These are phyloP conservation scores for Acanthamoeba healyi DNA, from an alignment of 208 protist genomes.

Conservation along the genomic window DNA sequence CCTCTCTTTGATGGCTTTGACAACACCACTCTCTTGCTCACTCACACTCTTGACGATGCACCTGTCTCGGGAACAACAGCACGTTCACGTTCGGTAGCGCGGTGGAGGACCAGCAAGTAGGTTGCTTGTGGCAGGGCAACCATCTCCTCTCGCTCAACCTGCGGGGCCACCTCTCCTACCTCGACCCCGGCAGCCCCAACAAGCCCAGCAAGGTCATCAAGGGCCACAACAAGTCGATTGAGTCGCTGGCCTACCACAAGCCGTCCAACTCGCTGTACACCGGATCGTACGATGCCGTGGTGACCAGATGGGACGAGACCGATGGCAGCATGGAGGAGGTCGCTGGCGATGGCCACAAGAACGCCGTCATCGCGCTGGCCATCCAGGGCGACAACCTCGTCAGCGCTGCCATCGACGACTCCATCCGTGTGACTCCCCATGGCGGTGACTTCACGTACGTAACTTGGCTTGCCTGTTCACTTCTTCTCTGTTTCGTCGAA, in stretches of 20 bases:
- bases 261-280: slow-evolving; percentile 82
- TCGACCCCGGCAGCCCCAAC: slow-evolving; percentile 77
- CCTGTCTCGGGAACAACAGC: background rate
- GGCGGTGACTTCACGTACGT: slow-evolving; percentile 33
- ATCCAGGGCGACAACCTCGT: slow-evolving; percentile 80
- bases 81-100: slow-evolving; percentile 80
- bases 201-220: slow-evolving; percentile 36
- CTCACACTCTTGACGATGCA: no score
- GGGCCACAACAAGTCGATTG: slow-evolving; percentile 89
- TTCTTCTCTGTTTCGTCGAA: no score
- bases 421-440: slow-evolving; percentile 78
- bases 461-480: background rate
- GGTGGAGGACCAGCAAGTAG: slow-evolving; percentile 89
- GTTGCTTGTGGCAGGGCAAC: slow-evolving; percentile 89
- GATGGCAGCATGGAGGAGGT: slow-evolving; percentile 79
- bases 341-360: slow-evolving; percentile 86
- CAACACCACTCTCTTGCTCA: no score
- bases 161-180: slow-evolving; percentile 87
- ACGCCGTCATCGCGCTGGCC: slow-evolving; percentile 81
- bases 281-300: slow-evolving; percentile 81
- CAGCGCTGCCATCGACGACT: slow-evolving; percentile 86
- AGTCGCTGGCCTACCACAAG: slow-evolving; percentile 81
- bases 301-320: slow-evolving; percentile 85
- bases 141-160: slow-evolving; percentile 88
- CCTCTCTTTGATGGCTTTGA: no score